Base-by-base conservation (phyloP, 495 filamentous ascomycete species). In the Polyplosphaeria fusca region DNA sequence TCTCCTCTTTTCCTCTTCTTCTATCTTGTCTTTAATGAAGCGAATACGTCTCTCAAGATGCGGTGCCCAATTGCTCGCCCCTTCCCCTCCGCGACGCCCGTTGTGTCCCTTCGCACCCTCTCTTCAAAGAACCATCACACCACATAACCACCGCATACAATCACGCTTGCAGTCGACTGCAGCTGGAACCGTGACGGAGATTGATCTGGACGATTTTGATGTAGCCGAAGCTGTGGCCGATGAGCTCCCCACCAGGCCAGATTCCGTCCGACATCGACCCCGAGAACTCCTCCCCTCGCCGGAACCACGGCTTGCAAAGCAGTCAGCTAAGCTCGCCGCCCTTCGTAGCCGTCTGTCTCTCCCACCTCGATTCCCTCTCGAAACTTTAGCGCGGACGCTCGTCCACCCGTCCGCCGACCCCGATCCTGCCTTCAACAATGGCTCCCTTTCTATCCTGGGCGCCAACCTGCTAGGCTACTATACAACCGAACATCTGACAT, bases 341-440 rank as follows among this genome's bases (percentile, higher is more conserved):
- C 84, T 98, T 27, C 91, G 96, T 73, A 86, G 91, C 67, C 91
- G 93, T 66, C 85, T 98, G 43, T 82, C 82, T 47, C 84, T 98
- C 55, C 84, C 91, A 26, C 76, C 81, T 28, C 85, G 84, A 70
- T 78, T 96, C 60, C 94, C 93, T 5, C 73, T 95, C 27, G 79
- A 95, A 70, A 89, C 86, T 1, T 84, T 98, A 47, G 90, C 89
- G 51, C 84, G 93, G 35, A 81, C 88, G 44, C 82, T 98, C 45
- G 82, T 97, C 65, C 86, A 96, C 73, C 73, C 79, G 26, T 86
- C 91, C 16, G 90, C 92, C 18, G 91, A 97, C 68, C 66, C 77
- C 0, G 77, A 91, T 71, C 73, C 80, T 5, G 71, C 73, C 55
- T 90, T 89, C 77, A 93, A 92, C 73, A 95, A 95, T 70, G 70